Base-by-base conservation (phyloP, 1,284 basidiomycete species). In the Phylloboletellus chloephorus region DNA sequence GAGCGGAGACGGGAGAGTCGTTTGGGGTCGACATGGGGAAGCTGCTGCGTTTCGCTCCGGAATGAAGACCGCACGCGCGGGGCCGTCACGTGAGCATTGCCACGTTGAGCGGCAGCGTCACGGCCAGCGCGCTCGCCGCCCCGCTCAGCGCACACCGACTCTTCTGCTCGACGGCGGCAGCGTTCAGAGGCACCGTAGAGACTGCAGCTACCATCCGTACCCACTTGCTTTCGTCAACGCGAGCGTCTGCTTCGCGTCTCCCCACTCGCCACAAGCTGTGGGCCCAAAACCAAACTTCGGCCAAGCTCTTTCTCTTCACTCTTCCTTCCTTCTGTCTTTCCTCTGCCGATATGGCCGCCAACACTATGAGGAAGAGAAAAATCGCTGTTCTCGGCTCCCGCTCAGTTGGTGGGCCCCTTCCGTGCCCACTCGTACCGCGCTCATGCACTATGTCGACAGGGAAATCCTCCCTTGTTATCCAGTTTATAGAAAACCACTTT, bases 311-410 rank as follows among this genome's bases (percentile, higher is more conserved):
- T 35, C 45, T 7, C 21, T 39, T 29, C 24, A 25, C 21, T 35
- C 12, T 28, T 35, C 15, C 28, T 35, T 41, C 22, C 31, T 17
- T 30, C 31, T 34, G n/a, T n/a, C 33, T 29, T 35, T 19, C 13
- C 28, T 46, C 31, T 35, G 40, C 38, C 52, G 46, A 49, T 19
- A 76, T 75, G 73, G 61, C 73, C 42, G 63, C 67, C 50, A 72
- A 78, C 74, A 79, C 71, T 40, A 65, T 86, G 62, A 84, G 78
- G 69, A 89, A 90, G 71, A 76, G 92, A 63, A 88, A 86, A 70
- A 82, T 89, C 42, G 83, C 84, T 46, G 78, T 90, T 46, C 78
- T 90, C 39, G 88, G 87, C 44, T 81, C 83, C 43, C 77, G 86
- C 43, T 82, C 80, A 58, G 86, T 89, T 56, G 86, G 86, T 87